Evolutionary conservation across 73 alveolate genomes (phyloP).

Genomic region (Strombidium stylifer): DNA sequence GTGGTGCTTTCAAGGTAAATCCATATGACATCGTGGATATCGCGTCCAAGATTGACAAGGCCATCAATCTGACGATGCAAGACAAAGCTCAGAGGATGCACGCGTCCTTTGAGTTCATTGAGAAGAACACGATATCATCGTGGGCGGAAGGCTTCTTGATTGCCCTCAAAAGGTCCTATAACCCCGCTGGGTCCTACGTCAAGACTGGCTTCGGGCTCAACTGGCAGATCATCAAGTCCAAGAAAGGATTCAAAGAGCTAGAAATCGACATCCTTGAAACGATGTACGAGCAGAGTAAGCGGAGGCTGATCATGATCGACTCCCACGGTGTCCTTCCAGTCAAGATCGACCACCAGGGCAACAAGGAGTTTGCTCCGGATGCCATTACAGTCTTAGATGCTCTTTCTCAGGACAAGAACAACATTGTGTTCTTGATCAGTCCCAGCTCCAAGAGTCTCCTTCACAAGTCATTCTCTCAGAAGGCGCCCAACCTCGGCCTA

Average conservation of each 20-base stretch:
- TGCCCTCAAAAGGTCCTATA: constrained; percentile 59
- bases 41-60: constrained; percentile 57
- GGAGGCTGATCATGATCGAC: constrained; percentile 26
- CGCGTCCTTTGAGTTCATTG: constrained; percentile 21
- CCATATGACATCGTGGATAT: constrained; percentile 69
- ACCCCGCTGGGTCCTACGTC: constrained; percentile 32
- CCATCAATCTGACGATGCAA: constrained; percentile 36
- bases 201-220: constrained; percentile 41
- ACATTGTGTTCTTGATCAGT: constrained; percentile 40
- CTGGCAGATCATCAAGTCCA: constrained; percentile 13
- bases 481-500: constrained; percentile 51
- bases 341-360: background rate
- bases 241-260: constrained; percentile 13
- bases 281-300: constrained; percentile 1
- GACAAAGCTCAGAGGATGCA: constrained; percentile 38
- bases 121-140: constrained; percentile 37
- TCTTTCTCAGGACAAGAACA: constrained; percentile 34
- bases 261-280: background rate
- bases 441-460: constrained; percentile 13
- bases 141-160: constrained; percentile 72
- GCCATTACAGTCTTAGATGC: constrained; percentile 26
- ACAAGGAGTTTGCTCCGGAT: background rate
- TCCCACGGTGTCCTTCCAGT: constrained; percentile 40
- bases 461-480: constrained; percentile 39
- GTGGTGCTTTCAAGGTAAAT: constrained; percentile 58